Percentiles rank a stretch among this genome's conserved stretches.
These are phyloP conservation scores for Croton setiger DNA, from an alignment of 441 rosid species.

Conservation along the genomic window DNA sequence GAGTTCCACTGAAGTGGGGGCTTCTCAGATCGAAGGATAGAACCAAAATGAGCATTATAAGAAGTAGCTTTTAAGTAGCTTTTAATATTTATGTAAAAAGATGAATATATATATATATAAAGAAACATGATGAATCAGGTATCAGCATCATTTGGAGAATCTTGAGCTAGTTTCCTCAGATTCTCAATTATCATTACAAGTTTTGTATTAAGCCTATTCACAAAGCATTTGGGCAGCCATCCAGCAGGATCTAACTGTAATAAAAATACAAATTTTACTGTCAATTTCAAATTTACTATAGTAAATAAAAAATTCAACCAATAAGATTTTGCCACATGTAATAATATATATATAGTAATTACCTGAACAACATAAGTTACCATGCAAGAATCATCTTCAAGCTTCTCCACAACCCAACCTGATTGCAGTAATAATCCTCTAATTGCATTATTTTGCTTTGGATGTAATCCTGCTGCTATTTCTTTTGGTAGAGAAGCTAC, in stretches of 20 bases:
- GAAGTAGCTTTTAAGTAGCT: too few species aligned
- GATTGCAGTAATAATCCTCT: constrained; percentile 66
- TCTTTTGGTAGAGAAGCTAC: constrained; percentile 79
- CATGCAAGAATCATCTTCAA: constrained; percentile 60
- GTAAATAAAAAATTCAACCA: too few species aligned
- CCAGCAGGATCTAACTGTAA: constrained; percentile 81
- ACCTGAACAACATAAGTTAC: constrained; percentile 83
- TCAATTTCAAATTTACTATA: neutral
- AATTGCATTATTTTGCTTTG: constrained; percentile 60
- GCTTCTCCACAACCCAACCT: constrained; percentile 90
- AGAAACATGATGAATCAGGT: too few species aligned
- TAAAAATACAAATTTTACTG: neutral
- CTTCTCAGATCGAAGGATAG: constrained; percentile 33
- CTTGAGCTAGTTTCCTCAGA: too few species aligned
- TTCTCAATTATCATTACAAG: constrained; percentile 72
- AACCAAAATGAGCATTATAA: constrained; percentile 30
- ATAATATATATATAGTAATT: too few species aligned
- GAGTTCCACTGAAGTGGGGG: constrained; percentile 40
- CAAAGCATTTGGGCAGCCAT: constrained; percentile 80
- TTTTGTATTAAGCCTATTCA: constrained; percentile 68
- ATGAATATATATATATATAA: too few species aligned
- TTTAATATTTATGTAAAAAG: too few species aligned
- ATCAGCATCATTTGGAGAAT: too few species aligned
- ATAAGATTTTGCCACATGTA: too few species aligned
- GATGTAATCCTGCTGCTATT: constrained; percentile 72